A percentile compares a stretch with the other conserved stretches of the same genome.
These are phyloP conservation scores for Eutypa lata DNA, from an alignment of 2,329 filamentous ascomycete genomes.

Conservation along the genomic window DNA sequence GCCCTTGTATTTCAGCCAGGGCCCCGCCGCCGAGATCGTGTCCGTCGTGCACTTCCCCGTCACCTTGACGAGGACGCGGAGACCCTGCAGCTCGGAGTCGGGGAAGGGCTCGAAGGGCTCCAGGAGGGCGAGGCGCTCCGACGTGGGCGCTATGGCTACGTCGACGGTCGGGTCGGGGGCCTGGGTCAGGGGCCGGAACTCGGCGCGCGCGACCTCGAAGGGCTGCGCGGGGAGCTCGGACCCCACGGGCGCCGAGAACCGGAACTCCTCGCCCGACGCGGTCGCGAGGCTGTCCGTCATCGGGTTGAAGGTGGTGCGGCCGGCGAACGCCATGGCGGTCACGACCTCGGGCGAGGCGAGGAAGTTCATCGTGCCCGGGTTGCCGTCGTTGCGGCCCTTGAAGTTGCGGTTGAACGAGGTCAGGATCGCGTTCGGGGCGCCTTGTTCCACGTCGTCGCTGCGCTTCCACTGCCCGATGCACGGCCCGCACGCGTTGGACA, in stretches of 20 bases:
- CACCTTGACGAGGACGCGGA: constrained; percentile 92
- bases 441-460: constrained; percentile 80
- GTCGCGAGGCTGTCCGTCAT: constrained; percentile 82
- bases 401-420: constrained; percentile 99
- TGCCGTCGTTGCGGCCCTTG: constrained; percentile 93
- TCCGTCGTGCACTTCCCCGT: constrained; percentile 98
- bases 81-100: constrained; percentile 64
- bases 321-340: constrained; percentile 92
- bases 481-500: constrained; percentile 92
- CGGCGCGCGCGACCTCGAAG: constrained; percentile 70
- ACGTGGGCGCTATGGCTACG: constrained; percentile 81
- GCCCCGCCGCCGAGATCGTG: constrained; percentile 94
- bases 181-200: constrained; percentile 67
- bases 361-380: constrained; percentile 97
- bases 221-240: constrained; percentile 57
- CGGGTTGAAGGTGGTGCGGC: constrained; percentile 92
- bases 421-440: constrained; percentile 88
- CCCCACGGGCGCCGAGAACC: constrained; percentile 77
- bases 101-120: constrained; percentile 90
- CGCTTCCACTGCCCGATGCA: constrained; percentile 96
- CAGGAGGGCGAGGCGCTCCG: constrained; percentile 82
- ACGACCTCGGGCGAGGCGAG: constrained; percentile 94
- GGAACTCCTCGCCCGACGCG: constrained; percentile 76
- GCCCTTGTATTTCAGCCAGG: constrained; percentile 99
- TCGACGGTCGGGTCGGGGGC: constrained; percentile 66